These are phyloP conservation scores for Xylaria sp. DNA, from an alignment of 2,329 filamentous ascomycete species.

Conservation along the genomic window DNA sequence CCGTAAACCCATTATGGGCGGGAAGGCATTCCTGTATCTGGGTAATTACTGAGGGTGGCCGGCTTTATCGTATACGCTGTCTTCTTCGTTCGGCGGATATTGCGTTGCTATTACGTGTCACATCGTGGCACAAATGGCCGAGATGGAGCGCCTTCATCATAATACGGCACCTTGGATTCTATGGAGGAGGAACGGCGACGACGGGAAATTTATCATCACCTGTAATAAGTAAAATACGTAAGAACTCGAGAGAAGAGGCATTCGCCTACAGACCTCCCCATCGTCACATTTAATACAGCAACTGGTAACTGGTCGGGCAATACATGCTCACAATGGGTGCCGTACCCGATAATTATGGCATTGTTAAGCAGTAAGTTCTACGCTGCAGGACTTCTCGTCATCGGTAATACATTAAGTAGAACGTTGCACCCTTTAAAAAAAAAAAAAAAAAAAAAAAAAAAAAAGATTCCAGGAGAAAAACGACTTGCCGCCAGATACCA, in stretches of 20 bases:
- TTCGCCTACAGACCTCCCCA: neutral
- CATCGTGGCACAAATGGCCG: slow-evolving; percentile 27
- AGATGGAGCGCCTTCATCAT: slow-evolving; percentile 10
- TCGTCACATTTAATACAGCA: neutral
- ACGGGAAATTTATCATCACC: neutral
- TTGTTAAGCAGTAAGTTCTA: neutral
- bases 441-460: too few species aligned
- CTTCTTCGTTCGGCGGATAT: neutral
- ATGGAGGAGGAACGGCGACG: neutral
- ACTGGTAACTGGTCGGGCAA: neutral
- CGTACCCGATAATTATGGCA: neutral
- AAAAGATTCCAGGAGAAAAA: too few species aligned
- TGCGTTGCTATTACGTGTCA: neutral
- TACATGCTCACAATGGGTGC: neutral
- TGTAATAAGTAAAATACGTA: neutral
- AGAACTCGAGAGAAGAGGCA: neutral
- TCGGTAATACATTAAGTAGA: neutral
- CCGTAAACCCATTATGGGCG: neutral
- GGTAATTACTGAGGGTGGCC: neutral
- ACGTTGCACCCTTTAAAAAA: too few species aligned
- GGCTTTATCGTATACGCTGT: neutral
- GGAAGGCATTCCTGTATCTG: neutral
- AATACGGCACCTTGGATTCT: neutral
- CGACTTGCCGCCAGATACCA: neutral
- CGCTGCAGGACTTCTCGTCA: neutral